Evolutionary conservation across 1,284 basidiomycete species (phyloP), one percentile per base, ranked within the genome.

Genomic region (Clitocybe nebularis): DNA sequence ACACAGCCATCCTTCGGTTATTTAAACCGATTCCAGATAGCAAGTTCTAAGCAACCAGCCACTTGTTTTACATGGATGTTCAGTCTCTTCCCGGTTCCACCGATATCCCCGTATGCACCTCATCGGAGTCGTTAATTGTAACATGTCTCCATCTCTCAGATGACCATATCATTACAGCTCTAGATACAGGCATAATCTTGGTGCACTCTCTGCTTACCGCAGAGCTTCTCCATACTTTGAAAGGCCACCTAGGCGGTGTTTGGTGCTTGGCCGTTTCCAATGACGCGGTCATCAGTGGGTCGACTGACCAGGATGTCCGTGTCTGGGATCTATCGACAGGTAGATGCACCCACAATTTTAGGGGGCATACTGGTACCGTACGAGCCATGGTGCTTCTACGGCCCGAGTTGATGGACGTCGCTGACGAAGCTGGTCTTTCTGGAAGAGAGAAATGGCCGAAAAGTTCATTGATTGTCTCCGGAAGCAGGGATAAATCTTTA

Each of bases 101-200:
- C n/a, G n/a, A n/a, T n/a, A n/a, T n/a, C n/a, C n/a, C n/a, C n/a
- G n/a, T n/a, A n/a, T n/a, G n/a, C n/a, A n/a, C n/a, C n/a, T n/a
- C n/a, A n/a, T n/a, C n/a, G n/a, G n/a, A n/a, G n/a, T n/a, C n/a
- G n/a, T n/a, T n/a, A n/a, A 92, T 95, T 42, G 90, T 97, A 51
- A 97, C 93, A 21, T 95, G 92, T 63, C 77, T 96, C 38, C 79
- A 96, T 56, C 91, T 97, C 68, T 94, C 93, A 38, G 81, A 82
- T 52, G 88, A 88, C 33, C 90, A 93, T 54, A 91, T 97, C 63
- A 91, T 97, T 54, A 92, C 90, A 4, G 93, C 93, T 6, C 95
- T 92, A 1, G 91, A 93, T 60, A 89, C 92, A 61, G 89, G 93
- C 56, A 89, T 89, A 3, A 95, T 96, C 55, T 89, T 93, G 59